Conservation (phyloP, 23 red algal genomes). For the Gracilaria domingensis region DNA sequence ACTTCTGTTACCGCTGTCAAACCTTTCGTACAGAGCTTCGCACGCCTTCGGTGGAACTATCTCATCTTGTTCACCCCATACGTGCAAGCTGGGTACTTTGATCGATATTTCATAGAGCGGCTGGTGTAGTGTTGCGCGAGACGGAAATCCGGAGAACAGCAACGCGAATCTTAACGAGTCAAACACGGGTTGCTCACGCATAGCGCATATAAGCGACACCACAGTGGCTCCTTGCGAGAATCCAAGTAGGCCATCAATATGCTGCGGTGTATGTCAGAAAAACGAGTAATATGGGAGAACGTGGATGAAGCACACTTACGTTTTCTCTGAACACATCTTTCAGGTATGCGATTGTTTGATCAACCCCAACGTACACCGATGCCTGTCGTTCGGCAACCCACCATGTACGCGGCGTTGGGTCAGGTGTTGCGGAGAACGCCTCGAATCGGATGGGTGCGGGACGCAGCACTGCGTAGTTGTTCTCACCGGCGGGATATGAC, state of each 20-base stretch:
- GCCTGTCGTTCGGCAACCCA: slow-evolving; percentile 2
- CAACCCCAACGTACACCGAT: neutral
- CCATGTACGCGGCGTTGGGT: slow-evolving; percentile 1
- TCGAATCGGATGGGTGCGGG: neutral
- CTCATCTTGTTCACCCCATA: slow-evolving; percentile 53
- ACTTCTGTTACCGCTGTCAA: neutral
- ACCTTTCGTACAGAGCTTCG: slow-evolving; percentile 21
- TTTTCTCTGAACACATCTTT: neutral
- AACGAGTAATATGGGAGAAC: neutral
- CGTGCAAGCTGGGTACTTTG: slow-evolving; percentile 48
- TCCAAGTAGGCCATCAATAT: slow-evolving; percentile 62
- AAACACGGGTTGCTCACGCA: slow-evolving; percentile 26
- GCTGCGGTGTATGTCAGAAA: slow-evolving; percentile 4
- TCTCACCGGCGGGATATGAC: slow-evolving; percentile 16
- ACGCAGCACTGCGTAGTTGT: slow-evolving; percentile 17
- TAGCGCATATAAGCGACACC: slow-evolving; percentile 49
- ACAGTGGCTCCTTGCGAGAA: slow-evolving; percentile 71
- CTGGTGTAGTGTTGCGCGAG: slow-evolving; percentile 47
- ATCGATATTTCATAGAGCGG: slow-evolving; percentile 31
- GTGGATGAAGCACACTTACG: slow-evolving; percentile 2
- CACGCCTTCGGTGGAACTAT: slow-evolving; percentile 26
- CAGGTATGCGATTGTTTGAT: slow-evolving; percentile 17
- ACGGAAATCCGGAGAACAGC: slow-evolving; percentile 52
- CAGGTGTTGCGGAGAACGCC: neutral
- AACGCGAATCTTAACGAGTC: slow-evolving; percentile 54